phyloP scores from a whole-genome alignment of 495 filamentous ascomycete species.

The Trichoderma gamsii region DNA sequence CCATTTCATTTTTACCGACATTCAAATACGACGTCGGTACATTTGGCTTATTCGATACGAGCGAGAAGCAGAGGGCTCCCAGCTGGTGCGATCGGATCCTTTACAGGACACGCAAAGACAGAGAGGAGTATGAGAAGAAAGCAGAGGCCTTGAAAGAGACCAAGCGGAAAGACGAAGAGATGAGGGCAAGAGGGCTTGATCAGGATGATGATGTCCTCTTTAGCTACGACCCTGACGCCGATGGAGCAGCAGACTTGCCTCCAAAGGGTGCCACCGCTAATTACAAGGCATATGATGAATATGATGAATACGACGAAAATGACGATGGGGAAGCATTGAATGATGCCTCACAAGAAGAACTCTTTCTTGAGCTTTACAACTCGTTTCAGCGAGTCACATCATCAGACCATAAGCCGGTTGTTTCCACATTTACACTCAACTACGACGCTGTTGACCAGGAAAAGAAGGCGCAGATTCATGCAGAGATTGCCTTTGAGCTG shows the following conservation, averaged over 20 bases:
- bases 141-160: constrained; percentile 58
- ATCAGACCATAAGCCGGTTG: constrained; percentile 92
- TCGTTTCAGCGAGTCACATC: constrained; percentile 84
- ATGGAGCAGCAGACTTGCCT: constrained; percentile 44
- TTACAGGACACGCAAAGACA: constrained; percentile 68
- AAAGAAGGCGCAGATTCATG: constrained; percentile 72
- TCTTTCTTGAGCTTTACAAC: constrained; percentile 67
- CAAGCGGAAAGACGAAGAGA: constrained; percentile 70
- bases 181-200: constrained; percentile 73
- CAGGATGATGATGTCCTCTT: constrained; percentile 83
- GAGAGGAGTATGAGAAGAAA: constrained; percentile 61
- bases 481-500: constrained; percentile 80
- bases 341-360: constrained; percentile 51
- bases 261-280: constrained; percentile 38
- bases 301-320: constrained; percentile 56
- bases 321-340: constrained; percentile 31
- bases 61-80: constrained; percentile 84
- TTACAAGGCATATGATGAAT: constrained; percentile 59
- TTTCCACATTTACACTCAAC: constrained; percentile 68
- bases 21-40: constrained; percentile 98
- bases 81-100: constrained; percentile 99
- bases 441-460: constrained; percentile 82
- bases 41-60: constrained; percentile 85
- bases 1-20: constrained; percentile 82
- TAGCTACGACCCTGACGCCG: constrained; percentile 81